Evolutionary conservation across 306 rosid genomes (phyloP).

Genomic region (Inga oerstediana): DNA sequence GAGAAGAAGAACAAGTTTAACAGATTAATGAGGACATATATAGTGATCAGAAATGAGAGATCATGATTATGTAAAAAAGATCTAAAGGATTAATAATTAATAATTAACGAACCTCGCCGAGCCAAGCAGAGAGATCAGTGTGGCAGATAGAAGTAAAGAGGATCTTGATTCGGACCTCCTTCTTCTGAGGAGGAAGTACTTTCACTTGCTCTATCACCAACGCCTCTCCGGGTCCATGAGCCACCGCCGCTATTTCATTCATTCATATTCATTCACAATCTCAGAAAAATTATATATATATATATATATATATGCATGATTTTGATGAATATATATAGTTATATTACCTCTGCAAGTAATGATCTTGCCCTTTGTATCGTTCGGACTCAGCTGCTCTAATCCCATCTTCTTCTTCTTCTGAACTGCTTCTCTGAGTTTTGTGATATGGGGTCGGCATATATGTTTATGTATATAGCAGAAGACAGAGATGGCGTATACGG

Average conservation of each 20-base stretch:
- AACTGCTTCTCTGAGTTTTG: background rate
- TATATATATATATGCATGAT: too few relatives aligned
- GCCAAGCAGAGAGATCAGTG: slow-evolving; percentile 80
- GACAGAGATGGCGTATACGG: background rate
- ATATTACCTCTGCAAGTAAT: slow-evolving; percentile 24
- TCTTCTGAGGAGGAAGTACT: slow-evolving; percentile 74
- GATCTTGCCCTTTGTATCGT: slow-evolving; percentile 19
- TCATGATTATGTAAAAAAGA: too few relatives aligned
- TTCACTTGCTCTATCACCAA: slow-evolving; percentile 59
- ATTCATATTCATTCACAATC: background rate
- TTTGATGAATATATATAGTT: background rate
- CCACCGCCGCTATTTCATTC: slow-evolving; percentile 65
- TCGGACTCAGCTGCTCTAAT: background rate
- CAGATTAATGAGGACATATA: too few relatives aligned
- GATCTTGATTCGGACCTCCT: slow-evolving; percentile 82
- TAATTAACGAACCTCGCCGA: slow-evolving; percentile 51
- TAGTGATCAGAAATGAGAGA: too few relatives aligned
- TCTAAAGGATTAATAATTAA: background rate
- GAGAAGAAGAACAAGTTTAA: too few relatives aligned
- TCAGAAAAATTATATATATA: background rate
- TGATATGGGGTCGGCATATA: background rate
- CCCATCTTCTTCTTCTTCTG: background rate
- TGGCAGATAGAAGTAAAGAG: slow-evolving; percentile 83
- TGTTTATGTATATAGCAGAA: background rate
- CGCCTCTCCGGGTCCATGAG: slow-evolving; percentile 66